Base-by-base conservation (phyloP, 306 rosid genomes). In the Quercus dentata region DNA sequence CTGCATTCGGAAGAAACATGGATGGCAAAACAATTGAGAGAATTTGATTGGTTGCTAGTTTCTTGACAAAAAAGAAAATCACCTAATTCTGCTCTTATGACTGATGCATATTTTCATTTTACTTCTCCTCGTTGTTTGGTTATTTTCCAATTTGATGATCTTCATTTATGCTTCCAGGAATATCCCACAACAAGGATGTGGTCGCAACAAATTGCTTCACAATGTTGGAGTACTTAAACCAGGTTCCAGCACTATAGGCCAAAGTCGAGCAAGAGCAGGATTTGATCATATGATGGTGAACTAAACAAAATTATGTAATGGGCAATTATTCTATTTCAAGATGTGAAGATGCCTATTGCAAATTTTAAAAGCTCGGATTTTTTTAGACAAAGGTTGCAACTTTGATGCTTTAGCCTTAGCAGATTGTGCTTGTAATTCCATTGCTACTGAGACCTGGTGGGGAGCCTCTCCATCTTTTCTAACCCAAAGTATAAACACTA, bases 101-200 rank as follows among this genome's bases (percentile, higher is more conserved):
- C 21, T 56, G 1, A 7, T 56, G 44, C 0, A 35, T 35, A 35
- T 35, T 35, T n/a, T 57, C 21, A 71, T 54, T 67, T 74, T 70
- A 57, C 55, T 44, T 74, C 35, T 2, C 28, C 68, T 30, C 79
- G 70, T 74, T 63, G 20, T 65, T 55, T 75, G 57, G 72, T 69
- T 68, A 14, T 76, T 44, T 65, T 79, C 9, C 44, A 71, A 8
- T 49, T 10, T 51, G 17, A 18, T 61, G 51, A 59, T 51, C 17
- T 82, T 31, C 21, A 30, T 83, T 75, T 41, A 74, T 83, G 49
- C 15, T 55, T 56, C 33, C 85, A 94, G 97, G 97, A 94, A 61
- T 93, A 94, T 82, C 93, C 87, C 82, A 86, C 89, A 14, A 88
- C 91, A 18, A 86, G 90, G 83, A 86, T 84, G 80, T 88, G 91